A percentile compares a stretch with the other conserved stretches of the same genome.
Conservation (phyloP, 352 stramenopile genomes). For the Globisporangium paddicum region DNA sequence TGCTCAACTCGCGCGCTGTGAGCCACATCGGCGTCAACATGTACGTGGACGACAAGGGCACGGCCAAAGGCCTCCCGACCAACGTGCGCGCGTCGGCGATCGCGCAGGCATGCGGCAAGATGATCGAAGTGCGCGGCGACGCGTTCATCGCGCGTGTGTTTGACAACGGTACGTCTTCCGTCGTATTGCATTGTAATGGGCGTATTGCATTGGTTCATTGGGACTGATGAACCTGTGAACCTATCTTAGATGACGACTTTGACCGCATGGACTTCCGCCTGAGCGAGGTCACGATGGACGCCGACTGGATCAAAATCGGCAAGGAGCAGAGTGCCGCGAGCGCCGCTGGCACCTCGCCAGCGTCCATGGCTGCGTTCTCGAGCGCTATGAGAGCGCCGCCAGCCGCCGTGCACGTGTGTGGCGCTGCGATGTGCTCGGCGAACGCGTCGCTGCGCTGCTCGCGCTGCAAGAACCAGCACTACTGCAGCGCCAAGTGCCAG, state of each 20-base stretch:
- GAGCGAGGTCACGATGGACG: constrained; percentile 51
- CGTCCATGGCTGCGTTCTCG: constrained; percentile 20
- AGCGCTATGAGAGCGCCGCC: constrained; percentile 18
- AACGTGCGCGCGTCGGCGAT: constrained; percentile 81
- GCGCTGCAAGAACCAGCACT: constrained; percentile 81
- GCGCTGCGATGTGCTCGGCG: constrained; percentile 60
- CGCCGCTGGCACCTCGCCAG: constrained; percentile 21
- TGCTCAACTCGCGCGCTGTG: constrained; percentile 72
- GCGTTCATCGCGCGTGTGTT: constrained; percentile 86
- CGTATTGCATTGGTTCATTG: neutral
- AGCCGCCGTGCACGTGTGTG: constrained; percentile 49
- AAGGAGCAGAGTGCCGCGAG: constrained; percentile 40
- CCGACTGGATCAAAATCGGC: constrained; percentile 63
- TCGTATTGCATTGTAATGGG: neutral
- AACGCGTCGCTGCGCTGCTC: constrained; percentile 72
- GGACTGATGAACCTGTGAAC: neutral
- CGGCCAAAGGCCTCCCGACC: constrained; percentile 71
- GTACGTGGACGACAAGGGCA: constrained; percentile 90
- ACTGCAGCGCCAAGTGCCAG: constrained; percentile 81
- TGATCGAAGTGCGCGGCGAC: constrained; percentile 83
- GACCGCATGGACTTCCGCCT: constrained; percentile 78
- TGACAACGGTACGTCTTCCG: constrained; percentile 61
- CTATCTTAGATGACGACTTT: constrained; percentile 71
- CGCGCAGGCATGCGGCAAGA: constrained; percentile 72
- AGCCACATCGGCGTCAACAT: constrained; percentile 81